Evolutionary conservation across 768 basidiomycete genomes (phyloP).

Genomic region (Lentinula guzmanii): DNA sequence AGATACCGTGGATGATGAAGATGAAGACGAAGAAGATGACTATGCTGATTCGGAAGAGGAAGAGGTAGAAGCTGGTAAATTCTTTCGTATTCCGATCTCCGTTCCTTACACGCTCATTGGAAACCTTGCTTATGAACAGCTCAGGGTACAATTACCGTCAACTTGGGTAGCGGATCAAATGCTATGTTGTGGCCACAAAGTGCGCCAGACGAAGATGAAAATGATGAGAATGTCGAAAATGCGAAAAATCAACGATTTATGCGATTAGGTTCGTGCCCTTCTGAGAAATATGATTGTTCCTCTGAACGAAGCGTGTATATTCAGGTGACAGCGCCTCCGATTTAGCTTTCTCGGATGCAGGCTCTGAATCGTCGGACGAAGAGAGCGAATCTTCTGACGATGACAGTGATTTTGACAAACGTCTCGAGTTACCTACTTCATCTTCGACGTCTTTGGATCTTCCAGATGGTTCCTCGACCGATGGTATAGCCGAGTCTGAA

Average conservation of each 20-base stretch:
- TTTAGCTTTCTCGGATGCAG: slow-evolving; percentile 54
- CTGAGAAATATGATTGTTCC: background rate
- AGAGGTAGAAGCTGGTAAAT: slow-evolving; percentile 61
- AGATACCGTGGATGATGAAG: slow-evolving; percentile 25
- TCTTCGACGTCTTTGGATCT: slow-evolving; percentile 40
- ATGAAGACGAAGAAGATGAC: slow-evolving; percentile 24
- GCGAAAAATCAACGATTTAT: slow-evolving; percentile 65
- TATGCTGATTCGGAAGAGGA: slow-evolving; percentile 53
- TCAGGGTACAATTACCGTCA: slow-evolving; percentile 37
- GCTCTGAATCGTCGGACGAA: slow-evolving; percentile 49
- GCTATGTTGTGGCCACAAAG: slow-evolving; percentile 78
- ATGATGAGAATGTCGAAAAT: slow-evolving; percentile 54
- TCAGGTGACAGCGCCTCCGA: slow-evolving; percentile 62
- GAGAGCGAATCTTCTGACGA: slow-evolving; percentile 37
- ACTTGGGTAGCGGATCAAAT: slow-evolving; percentile 66
- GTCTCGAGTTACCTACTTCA: slow-evolving; percentile 32
- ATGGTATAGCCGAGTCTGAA: slow-evolving; percentile 51
- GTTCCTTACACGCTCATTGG: background rate
- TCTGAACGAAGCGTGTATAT: background rate
- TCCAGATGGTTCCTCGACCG: slow-evolving; percentile 30
- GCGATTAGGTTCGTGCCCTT: slow-evolving; percentile 53
- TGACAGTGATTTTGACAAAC: slow-evolving; percentile 32
- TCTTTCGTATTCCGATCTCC: background rate
- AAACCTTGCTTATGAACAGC: slow-evolving; percentile 25
- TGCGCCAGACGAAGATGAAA: slow-evolving; percentile 58